Evolutionary conservation across 345 rosid species (phyloP).

Genomic region (Linum tenue): DNA sequence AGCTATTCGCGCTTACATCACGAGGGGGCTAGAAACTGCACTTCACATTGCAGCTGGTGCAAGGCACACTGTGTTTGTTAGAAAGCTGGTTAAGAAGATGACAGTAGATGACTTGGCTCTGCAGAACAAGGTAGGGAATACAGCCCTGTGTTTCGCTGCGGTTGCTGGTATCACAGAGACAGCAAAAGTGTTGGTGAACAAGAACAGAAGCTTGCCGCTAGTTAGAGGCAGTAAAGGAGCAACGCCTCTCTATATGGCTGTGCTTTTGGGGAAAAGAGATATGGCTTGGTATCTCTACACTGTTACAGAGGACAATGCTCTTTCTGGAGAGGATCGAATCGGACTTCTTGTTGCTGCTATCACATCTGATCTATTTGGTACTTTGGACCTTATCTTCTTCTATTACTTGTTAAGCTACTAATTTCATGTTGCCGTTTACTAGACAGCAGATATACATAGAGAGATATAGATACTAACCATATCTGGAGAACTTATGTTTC

Average conservation of each 20-base stretch:
- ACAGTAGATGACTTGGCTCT: background rate
- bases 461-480: background rate
- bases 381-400: background rate
- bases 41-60: constrained; percentile 24
- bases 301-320: constrained; percentile 17
- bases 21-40: background rate
- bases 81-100: constrained; percentile 13
- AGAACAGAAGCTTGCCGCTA: constrained; percentile 20
- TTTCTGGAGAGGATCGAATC: constrained; percentile 18
- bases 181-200: constrained; percentile 29
- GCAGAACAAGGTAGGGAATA: constrained; percentile 11
- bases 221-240: constrained; percentile 25
- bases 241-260: constrained; percentile 32
- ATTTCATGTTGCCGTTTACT: background rate
- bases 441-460: background rate
- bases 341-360: constrained; percentile 26
- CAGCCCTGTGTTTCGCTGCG: constrained; percentile 24
- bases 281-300: constrained; percentile 32
- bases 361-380: constrained; percentile 23
- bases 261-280: constrained; percentile 26
- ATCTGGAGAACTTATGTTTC: background rate
- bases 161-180: constrained; percentile 28
- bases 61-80: constrained; percentile 15
- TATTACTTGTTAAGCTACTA: background rate
- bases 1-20: constrained; percentile 4